These are phyloP conservation scores for Wakefieldia striispora DNA, from an alignment of 768 basidiomycete species.

Conservation along the genomic window DNA sequence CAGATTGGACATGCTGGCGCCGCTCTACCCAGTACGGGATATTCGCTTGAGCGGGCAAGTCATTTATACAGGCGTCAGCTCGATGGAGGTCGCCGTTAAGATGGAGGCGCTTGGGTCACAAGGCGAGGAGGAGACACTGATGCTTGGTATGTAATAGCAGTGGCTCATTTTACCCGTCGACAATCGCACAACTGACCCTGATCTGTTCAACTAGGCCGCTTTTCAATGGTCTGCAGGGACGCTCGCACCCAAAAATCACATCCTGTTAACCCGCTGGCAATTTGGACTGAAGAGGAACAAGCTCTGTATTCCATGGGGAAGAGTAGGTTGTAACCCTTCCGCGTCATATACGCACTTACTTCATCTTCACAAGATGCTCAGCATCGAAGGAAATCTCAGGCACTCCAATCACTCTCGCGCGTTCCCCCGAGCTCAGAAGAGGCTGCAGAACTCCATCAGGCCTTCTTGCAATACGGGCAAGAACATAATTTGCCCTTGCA, in stretches of 20 bases:
- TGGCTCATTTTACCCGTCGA: background rate
- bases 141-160: conserved; percentile 46
- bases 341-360: background rate
- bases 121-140: conserved; percentile 55
- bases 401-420: conserved; percentile 59
- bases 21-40: conserved; percentile 59
- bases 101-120: conserved; percentile 64
- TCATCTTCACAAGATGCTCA: conserved; percentile 50
- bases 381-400: conserved; percentile 49
- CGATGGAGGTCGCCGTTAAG: conserved; percentile 85
- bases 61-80: conserved; percentile 71
- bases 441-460: conserved; percentile 63
- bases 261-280: conserved; percentile 59
- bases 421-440: conserved; percentile 75
- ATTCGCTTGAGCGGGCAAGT: conserved; percentile 78
- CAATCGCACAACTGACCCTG: background rate
- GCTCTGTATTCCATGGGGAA: conserved; percentile 64
- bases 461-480: conserved; percentile 63
- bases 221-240: conserved; percentile 86
- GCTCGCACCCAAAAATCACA: conserved; percentile 61
- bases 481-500: no score
- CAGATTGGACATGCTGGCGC: conserved; percentile 46
- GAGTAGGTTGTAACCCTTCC: conserved; percentile 42
- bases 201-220: conserved; percentile 58
- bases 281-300: conserved; percentile 61